Conservation (phyloP, 495 filamentous ascomycete genomes). For the Xylaria venustula region DNA sequence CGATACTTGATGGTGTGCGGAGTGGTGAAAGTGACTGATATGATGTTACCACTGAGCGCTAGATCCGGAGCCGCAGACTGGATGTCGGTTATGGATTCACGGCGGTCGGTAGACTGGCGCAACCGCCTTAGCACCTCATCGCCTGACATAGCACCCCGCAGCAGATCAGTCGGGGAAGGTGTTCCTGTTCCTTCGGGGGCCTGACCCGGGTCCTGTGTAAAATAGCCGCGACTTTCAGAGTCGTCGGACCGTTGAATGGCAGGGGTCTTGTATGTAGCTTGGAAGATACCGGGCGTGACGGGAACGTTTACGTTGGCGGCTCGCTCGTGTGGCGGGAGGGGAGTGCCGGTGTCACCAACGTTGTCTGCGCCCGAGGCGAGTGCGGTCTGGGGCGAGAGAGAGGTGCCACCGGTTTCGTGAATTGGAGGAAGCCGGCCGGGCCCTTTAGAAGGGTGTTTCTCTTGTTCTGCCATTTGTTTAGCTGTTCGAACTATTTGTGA, state of each 20-base stretch:
- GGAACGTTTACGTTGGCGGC: slow-evolving; percentile 36
- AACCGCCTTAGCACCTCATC: slow-evolving; percentile 64
- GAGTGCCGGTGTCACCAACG: neutral
- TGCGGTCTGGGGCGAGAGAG: slow-evolving; percentile 25
- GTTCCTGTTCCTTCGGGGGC: slow-evolving; percentile 6
- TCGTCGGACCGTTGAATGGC: slow-evolving; percentile 18
- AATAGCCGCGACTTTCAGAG: slow-evolving; percentile 36
- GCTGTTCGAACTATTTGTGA: neutral
- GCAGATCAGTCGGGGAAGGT: slow-evolving; percentile 43
- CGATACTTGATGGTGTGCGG: slow-evolving; percentile 71
- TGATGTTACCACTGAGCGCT: slow-evolving; percentile 74
- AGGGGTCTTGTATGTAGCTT: slow-evolving; percentile 34
- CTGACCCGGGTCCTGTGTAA: slow-evolving; percentile 32
- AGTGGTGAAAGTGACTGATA: slow-evolving; percentile 83
- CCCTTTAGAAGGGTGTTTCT: slow-evolving; percentile 25
- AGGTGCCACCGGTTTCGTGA: slow-evolving; percentile 27
- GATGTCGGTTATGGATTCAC: slow-evolving; percentile 54
- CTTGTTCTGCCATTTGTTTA: slow-evolving; percentile 36
- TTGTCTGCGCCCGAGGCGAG: slow-evolving; percentile 18
- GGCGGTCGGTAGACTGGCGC: slow-evolving; percentile 48
- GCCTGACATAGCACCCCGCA: slow-evolving; percentile 53
- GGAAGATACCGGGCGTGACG: slow-evolving; percentile 50
- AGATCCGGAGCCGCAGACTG: slow-evolving; percentile 64
- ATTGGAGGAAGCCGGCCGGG: slow-evolving; percentile 29
- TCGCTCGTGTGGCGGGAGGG: slow-evolving; percentile 36